Conservation (phyloP, 352 stramenopile genomes). For the Phytophthora colocasiae region DNA sequence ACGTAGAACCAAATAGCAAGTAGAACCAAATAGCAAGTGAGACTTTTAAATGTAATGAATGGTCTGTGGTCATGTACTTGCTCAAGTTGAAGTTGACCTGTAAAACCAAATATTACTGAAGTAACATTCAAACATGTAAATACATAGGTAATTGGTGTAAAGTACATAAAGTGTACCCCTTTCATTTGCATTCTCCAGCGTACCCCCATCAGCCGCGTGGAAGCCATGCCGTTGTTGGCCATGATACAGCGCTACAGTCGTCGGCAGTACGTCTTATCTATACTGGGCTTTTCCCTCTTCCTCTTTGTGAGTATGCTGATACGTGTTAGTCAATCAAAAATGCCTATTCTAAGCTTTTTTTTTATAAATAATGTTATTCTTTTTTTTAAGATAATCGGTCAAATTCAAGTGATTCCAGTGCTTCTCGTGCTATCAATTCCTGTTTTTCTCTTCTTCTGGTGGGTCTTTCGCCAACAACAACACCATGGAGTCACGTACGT, state of each 20-base stretch:
- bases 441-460: conserved; percentile 43
- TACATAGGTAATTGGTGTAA: not conserved
- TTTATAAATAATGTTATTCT: conserved; percentile 1
- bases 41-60: conserved; percentile 29
- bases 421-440: conserved; percentile 41
- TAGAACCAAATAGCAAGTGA: conserved; percentile 26
- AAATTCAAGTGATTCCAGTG: conserved; percentile 34
- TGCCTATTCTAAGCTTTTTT: not conserved
- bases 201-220: conserved; percentile 13
- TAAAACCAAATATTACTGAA: conserved; percentile 5
- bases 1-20: conserved; percentile 28
- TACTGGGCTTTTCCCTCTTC: conserved; percentile 30
- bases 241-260: conserved; percentile 44
- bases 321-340: not conserved
- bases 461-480: conserved; percentile 50
- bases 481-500: conserved; percentile 61
- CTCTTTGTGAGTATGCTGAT: conserved; percentile 27
- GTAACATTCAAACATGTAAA: not conserved
- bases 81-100: conserved; percentile 25
- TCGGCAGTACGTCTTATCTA: conserved; percentile 23
- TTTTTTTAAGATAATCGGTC: conserved; percentile 36
- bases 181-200: conserved; percentile 11
- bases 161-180: conserved; percentile 7
- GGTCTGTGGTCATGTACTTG: conserved; percentile 19
- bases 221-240: conserved; percentile 35